These are phyloP conservation scores for Coix lacrymajobi DNA, from an alignment of 176 grass and related monocot genomes.

Conservation along the genomic window DNA sequence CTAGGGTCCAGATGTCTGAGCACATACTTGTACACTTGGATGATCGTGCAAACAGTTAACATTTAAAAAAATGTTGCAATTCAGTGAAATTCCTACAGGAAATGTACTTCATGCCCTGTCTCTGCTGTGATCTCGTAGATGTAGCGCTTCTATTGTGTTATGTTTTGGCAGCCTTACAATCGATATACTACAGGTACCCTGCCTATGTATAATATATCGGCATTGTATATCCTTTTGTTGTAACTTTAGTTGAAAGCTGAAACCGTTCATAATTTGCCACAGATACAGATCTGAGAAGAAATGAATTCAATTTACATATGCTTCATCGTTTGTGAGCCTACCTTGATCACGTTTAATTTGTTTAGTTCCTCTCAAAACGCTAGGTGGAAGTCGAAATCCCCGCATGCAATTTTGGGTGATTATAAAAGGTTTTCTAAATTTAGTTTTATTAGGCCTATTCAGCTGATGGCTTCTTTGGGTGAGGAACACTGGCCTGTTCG, in stretches of 20 bases:
- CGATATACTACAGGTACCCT: too few species aligned
- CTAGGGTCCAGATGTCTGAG: neutral
- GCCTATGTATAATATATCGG: too few species aligned
- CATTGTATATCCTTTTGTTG: too few species aligned
- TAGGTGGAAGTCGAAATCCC: neutral
- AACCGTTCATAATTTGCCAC: too few species aligned
- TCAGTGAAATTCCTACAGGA: neutral
- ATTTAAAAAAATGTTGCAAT: neutral
- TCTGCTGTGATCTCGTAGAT: conserved; percentile 7
- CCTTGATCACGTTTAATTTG: neutral
- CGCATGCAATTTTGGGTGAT: neutral
- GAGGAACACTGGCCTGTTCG: too few species aligned
- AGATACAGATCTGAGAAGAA: conserved; percentile 14
- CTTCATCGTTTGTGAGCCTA: neutral
- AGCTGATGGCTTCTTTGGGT: too few species aligned
- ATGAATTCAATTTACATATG: neutral
- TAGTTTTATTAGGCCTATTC: too few species aligned
- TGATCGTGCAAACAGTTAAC: neutral
- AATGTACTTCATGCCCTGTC: neutral
- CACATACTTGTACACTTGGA: neutral
- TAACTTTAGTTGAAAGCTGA: too few species aligned
- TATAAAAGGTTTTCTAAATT: too few species aligned
- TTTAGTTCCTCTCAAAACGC: neutral
- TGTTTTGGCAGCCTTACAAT: too few species aligned
- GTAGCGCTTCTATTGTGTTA: neutral